Evolutionary conservation across 441 rosid species (phyloP).

Genomic region (Euphorbia celastroides): DNA sequence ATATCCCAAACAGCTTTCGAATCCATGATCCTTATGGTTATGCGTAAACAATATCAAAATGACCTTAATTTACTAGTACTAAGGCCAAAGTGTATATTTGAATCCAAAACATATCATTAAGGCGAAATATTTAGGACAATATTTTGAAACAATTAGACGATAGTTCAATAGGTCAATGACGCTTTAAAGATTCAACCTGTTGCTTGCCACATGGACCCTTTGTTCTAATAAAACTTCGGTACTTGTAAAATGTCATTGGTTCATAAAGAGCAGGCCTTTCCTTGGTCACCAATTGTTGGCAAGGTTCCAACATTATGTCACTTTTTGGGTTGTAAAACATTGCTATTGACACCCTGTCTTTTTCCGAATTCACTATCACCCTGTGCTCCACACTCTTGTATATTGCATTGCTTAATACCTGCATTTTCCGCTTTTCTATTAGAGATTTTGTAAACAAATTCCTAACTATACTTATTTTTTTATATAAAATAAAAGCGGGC

Average conservation of each 20-base stretch:
- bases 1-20: too few relatives aligned
- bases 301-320: conserved; percentile 61
- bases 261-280: conserved; percentile 55
- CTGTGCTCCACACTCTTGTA: conserved; percentile 94
- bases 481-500: too few relatives aligned
- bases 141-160: too few relatives aligned
- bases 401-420: conserved; percentile 76
- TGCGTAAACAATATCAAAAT: too few relatives aligned
- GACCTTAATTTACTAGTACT: too few relatives aligned
- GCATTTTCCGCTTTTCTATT: too few relatives aligned
- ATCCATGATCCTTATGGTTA: too few relatives aligned
- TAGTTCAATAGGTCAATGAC: background rate
- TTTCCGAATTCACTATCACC: conserved; percentile 64
- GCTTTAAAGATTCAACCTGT: conserved; percentile 60
- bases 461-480: too few relatives aligned
- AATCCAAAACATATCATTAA: too few relatives aligned
- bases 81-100: too few relatives aligned
- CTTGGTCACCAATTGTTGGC: conserved; percentile 49
- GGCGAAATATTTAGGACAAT: too few relatives aligned
- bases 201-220: conserved; percentile 75
- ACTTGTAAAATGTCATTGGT: conserved; percentile 72
- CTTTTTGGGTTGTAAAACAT: conserved; percentile 86
- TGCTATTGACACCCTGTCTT: conserved; percentile 79
- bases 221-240: conserved; percentile 60
- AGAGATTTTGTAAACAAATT: too few relatives aligned